Evolutionary conservation across 441 rosid genomes (phyloP), one percentile per base, ranked within the genome.

Genomic region (Cnidoscolus chayamansa): DNA sequence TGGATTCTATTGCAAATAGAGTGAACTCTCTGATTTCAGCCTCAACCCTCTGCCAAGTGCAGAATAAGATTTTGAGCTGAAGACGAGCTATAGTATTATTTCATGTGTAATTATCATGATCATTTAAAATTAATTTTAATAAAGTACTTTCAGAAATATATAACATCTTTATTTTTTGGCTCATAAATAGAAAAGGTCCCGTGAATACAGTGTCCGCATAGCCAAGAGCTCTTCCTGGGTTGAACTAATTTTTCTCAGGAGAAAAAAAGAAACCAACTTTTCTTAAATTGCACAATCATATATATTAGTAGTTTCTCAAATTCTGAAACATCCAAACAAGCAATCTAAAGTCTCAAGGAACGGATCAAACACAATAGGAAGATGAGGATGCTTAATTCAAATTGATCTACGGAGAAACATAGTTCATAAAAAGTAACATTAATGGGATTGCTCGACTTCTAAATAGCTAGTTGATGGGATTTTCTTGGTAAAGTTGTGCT

Each of bases 401-500:
- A 40, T 40, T 40, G 7, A 51, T 16, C 4, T 1, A 51, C 3
- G 56, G 16, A 16, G 30, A 4, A 20, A 9, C 17, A 16, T 7
- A 8, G 8, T 8, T 5, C 51, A 10, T 10, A 48, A 10, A 48
- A 10, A 48, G 3, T 9, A 48, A 48, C 13, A 40, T 6, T 40
- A 48, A 48, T 9, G 40, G 31, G 63, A 31, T 17, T 47, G 17
- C 17, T 32, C 5, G 25, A 20, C 70, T 50, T 77, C 63, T 51
- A 60, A 59, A 15, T 49, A 64, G 15, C 20, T 49, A 68, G 15
- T 15, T 35, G 54, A 13, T 45, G 59, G 57, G 43, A 63, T 77
- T 65, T 83, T 86, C 83, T 81, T 85, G 56, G 84, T 80, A 37
- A 82, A 78, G 67, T 67, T 80, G 54, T 90, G 86, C 70, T 92